Evolutionary conservation across 305 asterid species (phyloP), one percentile per base, ranked within the genome.

Genomic region (Fraxinus angustifolia): DNA sequence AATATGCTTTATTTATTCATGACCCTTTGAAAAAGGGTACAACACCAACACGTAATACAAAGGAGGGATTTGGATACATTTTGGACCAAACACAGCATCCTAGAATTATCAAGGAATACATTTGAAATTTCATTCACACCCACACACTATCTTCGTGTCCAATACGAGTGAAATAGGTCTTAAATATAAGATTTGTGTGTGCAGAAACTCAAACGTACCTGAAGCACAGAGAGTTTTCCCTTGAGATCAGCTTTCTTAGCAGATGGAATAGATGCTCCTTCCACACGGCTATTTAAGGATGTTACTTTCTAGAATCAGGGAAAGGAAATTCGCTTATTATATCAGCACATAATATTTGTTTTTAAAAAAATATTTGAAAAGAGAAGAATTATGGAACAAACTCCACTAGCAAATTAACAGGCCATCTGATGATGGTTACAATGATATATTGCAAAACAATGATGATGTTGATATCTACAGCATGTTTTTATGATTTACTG

Each of bases 221-320:
- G 99, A 73, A 96, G 98, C 74, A 75, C 86, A 75, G 91, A 84
- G 45, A 96, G 87, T 87, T 90, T 90, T 81, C 88, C 88, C 92
- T 93, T 96, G 34, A 96, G 94, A 81, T 93, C 94, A 81, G 95
- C 93, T 89, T 96, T 96, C 88, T 83, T 93, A 42, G 93, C 93
- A 50, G 96, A 87, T 33, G 99, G 92, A 83, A 96, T 92, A 19
- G 89, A 81, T 80, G 97, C 97, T 82, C 94, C 91, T 87, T 94
- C 98, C 86, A 94, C 89, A 14, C 94, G 95, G 79, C 93, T 87
- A 83, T 92, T 96, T 77, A 96, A 86, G 75, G 94, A 89, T 72
- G 97, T 89, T 60, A 96, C 98, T 88, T 91, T 93, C 98, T 96
- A 95, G 80, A 84, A 91, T 73, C 85, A 84, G 79, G 68, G 71